Conservation (phyloP, 2,329 filamentous ascomycete genomes). For the Phyllosticta ampelicida region DNA sequence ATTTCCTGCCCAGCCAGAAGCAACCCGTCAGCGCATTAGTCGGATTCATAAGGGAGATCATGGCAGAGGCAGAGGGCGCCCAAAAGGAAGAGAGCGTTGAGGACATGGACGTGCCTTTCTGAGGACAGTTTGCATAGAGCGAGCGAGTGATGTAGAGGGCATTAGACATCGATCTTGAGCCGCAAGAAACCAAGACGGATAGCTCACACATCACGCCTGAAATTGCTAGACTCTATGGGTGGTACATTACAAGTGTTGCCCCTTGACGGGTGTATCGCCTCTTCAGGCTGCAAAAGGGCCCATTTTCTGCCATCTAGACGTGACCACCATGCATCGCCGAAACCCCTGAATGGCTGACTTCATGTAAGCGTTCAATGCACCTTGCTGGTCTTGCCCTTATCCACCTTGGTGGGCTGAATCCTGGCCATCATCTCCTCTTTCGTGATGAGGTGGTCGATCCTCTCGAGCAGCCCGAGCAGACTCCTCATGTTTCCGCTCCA, state of each 20-base stretch:
- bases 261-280: not conserved
- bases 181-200: not conserved
- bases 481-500: slow-evolving; percentile 99
- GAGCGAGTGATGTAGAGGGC: not conserved
- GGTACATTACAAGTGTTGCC: slow-evolving; percentile 9
- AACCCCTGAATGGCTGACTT: slow-evolving; percentile 2
- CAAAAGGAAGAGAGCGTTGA: slow-evolving; percentile 47
- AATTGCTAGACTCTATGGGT: slow-evolving; percentile 10
- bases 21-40: slow-evolving; percentile 69
- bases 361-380: slow-evolving; percentile 21
- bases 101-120: slow-evolving; percentile 61
- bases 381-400: slow-evolving; percentile 30
- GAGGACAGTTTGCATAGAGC: not conserved
- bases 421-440: slow-evolving; percentile 99
- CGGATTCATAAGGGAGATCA: slow-evolving; percentile 52
- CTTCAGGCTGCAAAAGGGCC: not conserved
- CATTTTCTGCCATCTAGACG: slow-evolving; percentile 4
- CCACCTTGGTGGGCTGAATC: slow-evolving; percentile 36
- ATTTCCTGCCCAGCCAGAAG: slow-evolving; percentile 72
- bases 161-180: not conserved
- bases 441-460: slow-evolving; percentile 95
- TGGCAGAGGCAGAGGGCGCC: slow-evolving; percentile 31
- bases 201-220: not conserved
- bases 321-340: slow-evolving; percentile 4
- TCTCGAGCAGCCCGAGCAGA: slow-evolving; percentile 70